These are phyloP conservation scores for Eucalyptus curtisii DNA, from an alignment of 345 rosid genomes.

Conservation along the genomic window DNA sequence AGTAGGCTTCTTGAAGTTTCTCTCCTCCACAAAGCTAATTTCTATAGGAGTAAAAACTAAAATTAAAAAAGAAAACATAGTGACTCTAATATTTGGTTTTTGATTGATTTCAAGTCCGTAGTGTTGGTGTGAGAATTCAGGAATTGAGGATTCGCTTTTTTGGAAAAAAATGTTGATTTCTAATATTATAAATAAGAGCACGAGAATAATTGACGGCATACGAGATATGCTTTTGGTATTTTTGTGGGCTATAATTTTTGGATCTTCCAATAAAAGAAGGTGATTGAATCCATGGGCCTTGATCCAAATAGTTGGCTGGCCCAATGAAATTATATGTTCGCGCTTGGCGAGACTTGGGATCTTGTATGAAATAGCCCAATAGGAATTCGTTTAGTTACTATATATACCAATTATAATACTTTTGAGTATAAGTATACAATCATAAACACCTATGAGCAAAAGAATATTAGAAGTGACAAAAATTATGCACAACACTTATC, in stretches of 20 bases:
- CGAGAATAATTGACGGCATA: not conserved
- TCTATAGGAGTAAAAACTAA: not conserved
- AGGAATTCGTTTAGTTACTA: no score
- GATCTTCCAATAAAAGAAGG: not conserved
- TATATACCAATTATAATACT: not conserved
- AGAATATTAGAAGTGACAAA: accelerated
- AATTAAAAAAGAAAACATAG: not conserved
- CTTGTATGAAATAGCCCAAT: not conserved
- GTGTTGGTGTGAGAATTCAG: not conserved
- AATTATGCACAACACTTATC: no score
- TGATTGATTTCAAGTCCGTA: not conserved
- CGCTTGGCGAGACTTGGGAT: not conserved
- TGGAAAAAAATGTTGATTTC: not conserved
- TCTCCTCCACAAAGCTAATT: not conserved
- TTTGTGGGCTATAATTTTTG: not conserved
- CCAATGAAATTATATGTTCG: not conserved
- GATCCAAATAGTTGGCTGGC: not conserved
- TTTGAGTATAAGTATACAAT: not conserved
- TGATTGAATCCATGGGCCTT: not conserved
- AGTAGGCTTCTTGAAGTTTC: not conserved
- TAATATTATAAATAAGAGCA: not conserved
- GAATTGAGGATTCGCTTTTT: not conserved
- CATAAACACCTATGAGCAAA: not conserved
- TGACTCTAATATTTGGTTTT: not conserved
- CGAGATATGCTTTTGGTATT: not conserved